Conservation (phyloP, 2,329 filamentous ascomycete species). For the Emmonsiellopsis sp. region DNA sequence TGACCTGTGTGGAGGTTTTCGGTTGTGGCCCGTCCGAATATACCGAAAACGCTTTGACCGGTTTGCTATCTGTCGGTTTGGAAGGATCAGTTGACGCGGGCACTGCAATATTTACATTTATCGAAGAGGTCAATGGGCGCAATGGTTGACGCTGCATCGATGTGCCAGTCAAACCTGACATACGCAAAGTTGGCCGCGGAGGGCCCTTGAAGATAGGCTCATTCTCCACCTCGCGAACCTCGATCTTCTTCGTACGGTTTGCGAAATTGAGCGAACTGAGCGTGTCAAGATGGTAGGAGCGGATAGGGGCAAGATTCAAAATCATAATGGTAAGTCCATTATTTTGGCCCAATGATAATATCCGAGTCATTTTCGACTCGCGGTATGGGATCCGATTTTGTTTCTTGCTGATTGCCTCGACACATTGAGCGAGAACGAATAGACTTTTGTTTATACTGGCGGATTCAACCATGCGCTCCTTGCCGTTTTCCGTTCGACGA, state of each 20-base stretch:
- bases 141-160: conserved; percentile 62
- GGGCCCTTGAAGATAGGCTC: conserved; percentile 79
- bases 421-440: conserved; percentile 88
- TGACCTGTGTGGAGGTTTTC: conserved; percentile 33
- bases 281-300: conserved; percentile 88
- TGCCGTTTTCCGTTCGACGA: conserved; percentile 83
- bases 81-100: conserved; percentile 41
- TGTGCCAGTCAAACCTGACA: conserved; percentile 30
- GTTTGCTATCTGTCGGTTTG: conserved; percentile 55
- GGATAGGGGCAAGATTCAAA: conserved; percentile 81
- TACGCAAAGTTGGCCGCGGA: conserved; percentile 44
- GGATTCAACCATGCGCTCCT: conserved; percentile 86
- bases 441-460: conserved; percentile 96
- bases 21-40: conserved; percentile 60
- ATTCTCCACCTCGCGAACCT: conserved; percentile 91
- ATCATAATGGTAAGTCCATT: conserved; percentile 96
- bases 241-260: conserved; percentile 90
- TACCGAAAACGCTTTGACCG: conserved; percentile 75
- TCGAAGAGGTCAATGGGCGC: conserved; percentile 63
- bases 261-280: conserved; percentile 91
- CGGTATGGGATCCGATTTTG: conserved; percentile 75
- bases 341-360: conserved; percentile 85
- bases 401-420: conserved; percentile 81
- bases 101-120: conserved; percentile 60
- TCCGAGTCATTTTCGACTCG: conserved; percentile 95